Evolutionary conservation across 2,329 filamentous ascomycete species (phyloP).

Genomic region (Lachnum nothofagi): DNA sequence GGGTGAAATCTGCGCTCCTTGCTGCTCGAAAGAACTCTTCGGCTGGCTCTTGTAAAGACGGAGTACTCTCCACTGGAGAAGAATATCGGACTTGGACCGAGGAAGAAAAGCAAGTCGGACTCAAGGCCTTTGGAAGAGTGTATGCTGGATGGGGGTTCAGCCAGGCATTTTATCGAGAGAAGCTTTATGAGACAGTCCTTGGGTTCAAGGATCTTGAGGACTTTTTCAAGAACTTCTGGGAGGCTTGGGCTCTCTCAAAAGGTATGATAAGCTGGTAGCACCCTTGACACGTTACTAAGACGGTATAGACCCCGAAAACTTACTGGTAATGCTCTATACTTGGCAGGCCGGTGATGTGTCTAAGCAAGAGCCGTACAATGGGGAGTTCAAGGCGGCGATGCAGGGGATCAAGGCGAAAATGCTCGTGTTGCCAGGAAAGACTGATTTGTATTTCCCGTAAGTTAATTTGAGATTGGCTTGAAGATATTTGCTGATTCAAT

Average conservation of each 20-base stretch:
- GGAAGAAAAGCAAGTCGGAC: slow-evolving; percentile 48
- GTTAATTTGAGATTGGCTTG: slow-evolving; percentile 22
- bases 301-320: slow-evolving; percentile 61
- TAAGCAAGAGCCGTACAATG: slow-evolving; percentile 62
- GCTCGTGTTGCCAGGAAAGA: slow-evolving; percentile 65
- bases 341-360: slow-evolving; percentile 74
- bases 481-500: slow-evolving; percentile 2
- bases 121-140: slow-evolving; percentile 68
- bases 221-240: slow-evolving; percentile 73
- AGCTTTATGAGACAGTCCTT: slow-evolving; percentile 58
- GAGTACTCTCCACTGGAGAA: slow-evolving; percentile 35
- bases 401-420: slow-evolving; percentile 65
- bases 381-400: slow-evolving; percentile 61
- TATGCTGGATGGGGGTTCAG: slow-evolving; percentile 81
- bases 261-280: slow-evolving; percentile 32
- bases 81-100: slow-evolving; percentile 46
- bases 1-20: slow-evolving; percentile 56
- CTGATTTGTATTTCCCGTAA: slow-evolving; percentile 74
- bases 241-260: slow-evolving; percentile 66
- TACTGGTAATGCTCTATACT: slow-evolving; percentile 69
- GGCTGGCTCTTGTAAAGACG: slow-evolving; percentile 45
- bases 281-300: not conserved
- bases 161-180: slow-evolving; percentile 71
- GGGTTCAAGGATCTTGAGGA: slow-evolving; percentile 66
- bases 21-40: slow-evolving; percentile 51